Conservation (phyloP, 208 protist species). For the Crithidia fasciculata region DNA sequence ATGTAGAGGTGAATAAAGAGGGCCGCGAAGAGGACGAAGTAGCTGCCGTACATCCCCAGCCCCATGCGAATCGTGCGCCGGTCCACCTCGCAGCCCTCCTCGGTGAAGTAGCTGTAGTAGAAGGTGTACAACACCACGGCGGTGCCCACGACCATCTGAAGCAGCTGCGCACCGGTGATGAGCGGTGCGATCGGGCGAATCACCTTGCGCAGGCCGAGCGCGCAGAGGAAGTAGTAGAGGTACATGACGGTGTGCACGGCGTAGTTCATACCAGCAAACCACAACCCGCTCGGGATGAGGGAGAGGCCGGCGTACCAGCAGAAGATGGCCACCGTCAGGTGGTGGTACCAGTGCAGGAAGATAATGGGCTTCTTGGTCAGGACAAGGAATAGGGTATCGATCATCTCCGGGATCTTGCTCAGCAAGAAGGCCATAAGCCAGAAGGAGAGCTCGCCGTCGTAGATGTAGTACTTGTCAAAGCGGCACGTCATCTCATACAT, state of each 20-base stretch:
- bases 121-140: conserved; percentile 60
- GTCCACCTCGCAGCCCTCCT: conserved; percentile 49
- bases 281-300: conserved; percentile 62
- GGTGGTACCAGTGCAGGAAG: conserved; percentile 95
- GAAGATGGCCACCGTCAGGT: conserved; percentile 90
- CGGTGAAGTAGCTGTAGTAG: conserved; percentile 43
- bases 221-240: conserved; percentile 93
- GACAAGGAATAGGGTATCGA: conserved; percentile 88
- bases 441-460: conserved; percentile 51
- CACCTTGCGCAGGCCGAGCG: conserved; percentile 48
- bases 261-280: conserved; percentile 94
- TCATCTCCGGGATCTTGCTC: conserved; percentile 89
- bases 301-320: conserved; percentile 84
- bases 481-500: conserved; percentile 58
- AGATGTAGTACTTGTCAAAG: conserved; percentile 46
- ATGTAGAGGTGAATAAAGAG: conserved; percentile 67
- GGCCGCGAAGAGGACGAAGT: conserved; percentile 85
- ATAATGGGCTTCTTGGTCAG: conserved; percentile 88
- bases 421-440: conserved; percentile 76
- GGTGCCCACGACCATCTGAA: conserved; percentile 93
- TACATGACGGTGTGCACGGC: conserved; percentile 96
- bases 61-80: conserved; percentile 56
- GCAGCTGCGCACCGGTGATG: conserved; percentile 84
- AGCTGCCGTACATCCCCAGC: conserved; percentile 88
- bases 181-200: conserved; percentile 82